Base-by-base conservation (phyloP, 306 rosid genomes). In the Begonia loranthoides region DNA sequence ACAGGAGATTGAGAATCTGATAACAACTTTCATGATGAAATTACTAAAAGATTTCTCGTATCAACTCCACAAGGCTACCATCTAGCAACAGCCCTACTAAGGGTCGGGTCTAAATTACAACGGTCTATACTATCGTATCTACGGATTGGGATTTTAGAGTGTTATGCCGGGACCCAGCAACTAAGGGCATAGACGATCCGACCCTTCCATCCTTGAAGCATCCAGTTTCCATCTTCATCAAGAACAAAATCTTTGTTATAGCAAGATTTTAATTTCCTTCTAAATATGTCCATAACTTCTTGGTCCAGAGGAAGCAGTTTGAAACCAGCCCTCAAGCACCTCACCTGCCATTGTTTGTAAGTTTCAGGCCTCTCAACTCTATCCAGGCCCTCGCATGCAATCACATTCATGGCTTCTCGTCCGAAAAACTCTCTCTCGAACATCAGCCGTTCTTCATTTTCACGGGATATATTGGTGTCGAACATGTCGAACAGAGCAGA, bases 171-270 rank as follows among this genome's bases (percentile, higher is more conserved):
- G 13, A 39, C 64, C 73, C 68, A 68, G 33, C 64, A 68, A 17
- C 57, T 34, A 12, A 51, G 22, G 38, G 60, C 73, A 38, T 51
- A 56, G 10, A 24, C 41, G 0, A 62, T 62, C 49, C 73, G 48
- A 1, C 68, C 73, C 39, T 61, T 61, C 73, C 73, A 68, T 56
- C 73, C 73, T 46, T 68, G 68, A 14, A 68, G 43, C 39, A 68
- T 52, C 73, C 73, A 68, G 11, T 49, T 21, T 1, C 57, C 45
- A 24, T 68, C 73, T 55, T 61, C 60, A 40, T 51, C 64, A 1
- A 61, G 63, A 15, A 68, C 58, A 56, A 56, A 61, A 41, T 68
- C 68, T 41, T 51, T 51, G 49, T 56, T 36, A 15, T 62, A 56
- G 9, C 9, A 10, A 5, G 41, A 15, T 53, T 33, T 21, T 28